Base-by-base conservation (phyloP, 179 eudicot genomes). In the Sideroxylon spinosum region DNA sequence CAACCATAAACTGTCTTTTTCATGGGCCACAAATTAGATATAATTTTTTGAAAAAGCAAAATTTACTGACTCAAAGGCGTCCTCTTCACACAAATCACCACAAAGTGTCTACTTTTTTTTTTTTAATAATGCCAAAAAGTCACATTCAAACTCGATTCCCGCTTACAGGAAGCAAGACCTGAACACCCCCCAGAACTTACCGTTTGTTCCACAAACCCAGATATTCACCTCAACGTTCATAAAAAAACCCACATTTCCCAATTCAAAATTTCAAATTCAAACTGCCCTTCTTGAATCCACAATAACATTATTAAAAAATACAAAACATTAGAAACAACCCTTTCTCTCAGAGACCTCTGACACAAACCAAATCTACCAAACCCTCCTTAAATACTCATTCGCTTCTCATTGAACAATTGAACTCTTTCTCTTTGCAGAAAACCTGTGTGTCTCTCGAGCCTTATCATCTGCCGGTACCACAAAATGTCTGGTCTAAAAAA, bases 401-500 rank as follows among this genome's bases (percentile, higher is more conserved):
- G 25, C 50, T 52, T 60, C 16, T 60, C 16, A 9, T 59, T 25
- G 4, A 59, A 74, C 77, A 37, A 55, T 50, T 73, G 13, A 65
- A 64, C 78, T 11, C 12, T 26, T 60, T 72, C 73, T 74, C 70
- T 52, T 59, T 4, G 48, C 61, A 73, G 76, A 74, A 75, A n/a
- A 6, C 23, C 50, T 29, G 68, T 59, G 22, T 57, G 62, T 61
- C 68, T 78, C 56, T 9, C n/a, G n/a, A n/a, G n/a, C n/a, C n/a
- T n/a, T 20, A 53, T 55, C 26, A 37, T 65, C 37, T 68, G 50
- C 72, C 63, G 25, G 19, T 66, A 6, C 62, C 19, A 32, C 16
- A 37, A 32, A 56, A 92, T 93, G 98, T 78, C 91, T 76, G 88
- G 78, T 66, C 65, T 80, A 48, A 92, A 87, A 77, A 92, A 87